Conservation (phyloP, 805 yeast species). For the Priceomyces medius region DNA sequence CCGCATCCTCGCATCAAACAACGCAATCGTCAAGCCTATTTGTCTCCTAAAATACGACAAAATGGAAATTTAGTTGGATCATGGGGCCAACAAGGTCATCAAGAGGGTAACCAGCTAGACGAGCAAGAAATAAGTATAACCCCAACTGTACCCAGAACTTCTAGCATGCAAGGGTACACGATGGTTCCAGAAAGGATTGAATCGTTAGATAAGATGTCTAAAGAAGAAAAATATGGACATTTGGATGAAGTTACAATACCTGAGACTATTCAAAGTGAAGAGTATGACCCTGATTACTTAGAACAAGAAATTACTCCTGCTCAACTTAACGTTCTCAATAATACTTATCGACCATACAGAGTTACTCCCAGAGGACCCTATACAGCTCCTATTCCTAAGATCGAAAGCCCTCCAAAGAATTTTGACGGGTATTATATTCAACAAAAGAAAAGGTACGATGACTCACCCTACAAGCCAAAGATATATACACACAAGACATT, state of each 20-base stretch:
- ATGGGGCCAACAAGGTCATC: neutral
- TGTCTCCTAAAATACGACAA: neutral
- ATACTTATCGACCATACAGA: constrained; percentile 1
- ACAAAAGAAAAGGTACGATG: constrained; percentile 36
- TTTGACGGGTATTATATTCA: constrained; percentile 34
- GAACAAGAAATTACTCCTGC: constrained; percentile 41
- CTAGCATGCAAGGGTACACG: neutral
- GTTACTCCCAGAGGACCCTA: neutral
- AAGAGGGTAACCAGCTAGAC: neutral
- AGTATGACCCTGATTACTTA: constrained; percentile 24
- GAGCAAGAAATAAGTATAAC: neutral
- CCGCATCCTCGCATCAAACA: neutral
- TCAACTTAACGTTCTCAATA: constrained; percentile 23
- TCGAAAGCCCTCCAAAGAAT: neutral
- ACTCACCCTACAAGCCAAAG: constrained; percentile 32
- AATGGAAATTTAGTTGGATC: neutral
- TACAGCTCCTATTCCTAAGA: neutral
- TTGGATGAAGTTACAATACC: neutral
- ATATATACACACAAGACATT: constrained; percentile 41
- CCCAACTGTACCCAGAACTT: neutral
- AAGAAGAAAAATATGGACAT: neutral
- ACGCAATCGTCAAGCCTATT: constrained; percentile 1
- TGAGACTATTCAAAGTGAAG: neutral
- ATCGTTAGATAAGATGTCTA: neutral
- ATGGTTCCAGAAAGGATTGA: neutral